Percentiles rank a stretch among this genome's conserved stretches.
Conservation (phyloP, 2,329 filamentous ascomycete genomes). For the Scedosporium aurantiacum region DNA sequence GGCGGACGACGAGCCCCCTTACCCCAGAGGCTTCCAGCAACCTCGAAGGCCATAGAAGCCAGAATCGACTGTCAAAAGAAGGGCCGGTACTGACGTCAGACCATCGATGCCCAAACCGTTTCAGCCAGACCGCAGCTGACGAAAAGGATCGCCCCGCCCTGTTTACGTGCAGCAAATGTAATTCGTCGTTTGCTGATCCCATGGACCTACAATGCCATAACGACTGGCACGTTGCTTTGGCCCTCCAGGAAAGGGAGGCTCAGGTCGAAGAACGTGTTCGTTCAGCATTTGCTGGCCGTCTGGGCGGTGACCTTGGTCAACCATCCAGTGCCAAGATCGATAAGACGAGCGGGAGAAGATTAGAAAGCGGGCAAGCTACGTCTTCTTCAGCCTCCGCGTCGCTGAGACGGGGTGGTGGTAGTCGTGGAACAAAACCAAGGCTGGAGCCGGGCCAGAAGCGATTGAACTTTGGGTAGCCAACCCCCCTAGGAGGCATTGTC, state of each 20-base stretch:
- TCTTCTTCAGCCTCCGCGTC: not conserved
- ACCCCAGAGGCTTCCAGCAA: not conserved
- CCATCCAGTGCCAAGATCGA: not conserved
- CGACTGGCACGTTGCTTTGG: slow-evolving; percentile 91
- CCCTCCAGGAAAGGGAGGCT: slow-evolving; percentile 54
- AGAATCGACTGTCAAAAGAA: not conserved
- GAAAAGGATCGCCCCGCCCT: not conserved
- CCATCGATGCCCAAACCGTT: slow-evolving; percentile 7
- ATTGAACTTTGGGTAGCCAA: slow-evolving; percentile 45
- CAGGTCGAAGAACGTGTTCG: slow-evolving; percentile 35
- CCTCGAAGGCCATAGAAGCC: not conserved
- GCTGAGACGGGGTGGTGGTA: slow-evolving; percentile 18
- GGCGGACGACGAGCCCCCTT: not conserved
- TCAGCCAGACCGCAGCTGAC: slow-evolving; percentile 6
- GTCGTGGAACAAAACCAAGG: slow-evolving; percentile 23
- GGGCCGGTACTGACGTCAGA: not conserved
- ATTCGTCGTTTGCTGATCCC: slow-evolving; percentile 11
- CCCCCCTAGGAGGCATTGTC: not conserved
- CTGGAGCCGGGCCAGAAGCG: slow-evolving; percentile 49
- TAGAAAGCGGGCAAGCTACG: not conserved
- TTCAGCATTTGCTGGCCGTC: slow-evolving; percentile 26
- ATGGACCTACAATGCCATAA: slow-evolving; percentile 63
- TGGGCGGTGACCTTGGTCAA: not conserved
- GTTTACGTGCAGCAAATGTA: slow-evolving; percentile 8
- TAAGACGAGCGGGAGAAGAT: not conserved